These are phyloP conservation scores for Jatropha curcas DNA, from an alignment of 345 rosid species.

Conservation along the genomic window DNA sequence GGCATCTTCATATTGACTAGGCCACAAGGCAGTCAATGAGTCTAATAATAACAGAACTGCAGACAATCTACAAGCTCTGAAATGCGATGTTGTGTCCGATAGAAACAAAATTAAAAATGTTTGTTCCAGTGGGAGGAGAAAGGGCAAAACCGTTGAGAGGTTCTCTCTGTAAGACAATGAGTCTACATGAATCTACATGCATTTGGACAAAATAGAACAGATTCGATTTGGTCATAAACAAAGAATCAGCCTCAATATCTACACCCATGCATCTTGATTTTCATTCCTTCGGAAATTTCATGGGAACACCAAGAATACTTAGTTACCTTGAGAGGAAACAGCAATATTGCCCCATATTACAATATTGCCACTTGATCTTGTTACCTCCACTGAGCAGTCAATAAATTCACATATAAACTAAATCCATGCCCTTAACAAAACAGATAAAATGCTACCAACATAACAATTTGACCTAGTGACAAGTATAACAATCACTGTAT, in stretches of 20 bases:
- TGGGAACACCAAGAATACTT: not conserved
- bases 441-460: too few species aligned
- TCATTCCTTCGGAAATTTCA: not conserved
- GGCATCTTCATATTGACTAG: too few species aligned
- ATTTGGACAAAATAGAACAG: not conserved
- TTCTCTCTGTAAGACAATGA: not conserved
- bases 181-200: not conserved
- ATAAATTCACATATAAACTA: not conserved
- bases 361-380: not conserved
- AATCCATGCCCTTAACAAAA: not conserved
- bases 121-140: too few species aligned
- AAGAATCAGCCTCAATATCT: not conserved
- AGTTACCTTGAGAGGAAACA: not conserved
- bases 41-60: not conserved
- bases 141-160: not conserved
- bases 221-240: not conserved
- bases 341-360: not conserved
- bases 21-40: not conserved
- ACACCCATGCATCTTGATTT: not conserved
- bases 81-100: not conserved
- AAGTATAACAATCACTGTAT: not conserved
- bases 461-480: not conserved
- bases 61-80: not conserved
- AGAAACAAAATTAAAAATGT: not conserved
- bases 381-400: not conserved